These are phyloP conservation scores for Wallacemonas sp. DNA, from an alignment of 208 protist species.

Conservation along the genomic window DNA sequence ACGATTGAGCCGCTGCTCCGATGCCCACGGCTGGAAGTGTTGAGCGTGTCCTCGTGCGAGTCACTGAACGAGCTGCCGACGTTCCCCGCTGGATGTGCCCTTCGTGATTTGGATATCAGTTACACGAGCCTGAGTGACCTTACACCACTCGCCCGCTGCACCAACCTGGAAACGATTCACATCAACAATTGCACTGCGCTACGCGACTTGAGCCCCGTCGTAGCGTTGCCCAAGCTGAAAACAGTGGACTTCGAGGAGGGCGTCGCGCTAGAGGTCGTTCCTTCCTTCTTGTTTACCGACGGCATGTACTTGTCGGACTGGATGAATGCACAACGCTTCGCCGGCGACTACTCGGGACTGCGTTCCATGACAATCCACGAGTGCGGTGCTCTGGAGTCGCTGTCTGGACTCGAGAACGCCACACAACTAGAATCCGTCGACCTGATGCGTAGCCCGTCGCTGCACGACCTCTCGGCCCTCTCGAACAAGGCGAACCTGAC, in stretches of 20 bases:
- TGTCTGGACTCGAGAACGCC: neutral
- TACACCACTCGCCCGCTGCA: neutral
- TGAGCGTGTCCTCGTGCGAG: neutral
- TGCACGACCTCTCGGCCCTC: neutral
- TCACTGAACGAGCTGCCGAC: neutral
- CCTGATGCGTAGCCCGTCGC: neutral
- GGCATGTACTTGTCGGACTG: slow-evolving; percentile 4
- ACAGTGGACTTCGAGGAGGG: slow-evolving; percentile 7
- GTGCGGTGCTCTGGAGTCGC: neutral
- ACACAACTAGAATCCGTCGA: neutral
- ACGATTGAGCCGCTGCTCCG: neutral
- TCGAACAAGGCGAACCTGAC: neutral
- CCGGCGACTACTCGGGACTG: neutral
- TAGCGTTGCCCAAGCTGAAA: neutral
- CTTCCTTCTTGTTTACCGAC: neutral
- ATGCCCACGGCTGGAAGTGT: neutral
- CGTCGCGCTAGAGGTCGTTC: slow-evolving; percentile 1
- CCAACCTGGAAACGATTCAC: neutral
- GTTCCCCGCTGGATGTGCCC: neutral
- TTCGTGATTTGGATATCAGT: slow-evolving; percentile 5
- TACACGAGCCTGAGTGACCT: neutral
- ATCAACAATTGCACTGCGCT: slow-evolving; percentile 6
- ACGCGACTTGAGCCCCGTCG: neutral
- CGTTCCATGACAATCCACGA: neutral
- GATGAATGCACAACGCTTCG: neutral